Evolutionary conservation across 345 rosid genomes (phyloP).

Genomic region (Heritiera littoralis): DNA sequence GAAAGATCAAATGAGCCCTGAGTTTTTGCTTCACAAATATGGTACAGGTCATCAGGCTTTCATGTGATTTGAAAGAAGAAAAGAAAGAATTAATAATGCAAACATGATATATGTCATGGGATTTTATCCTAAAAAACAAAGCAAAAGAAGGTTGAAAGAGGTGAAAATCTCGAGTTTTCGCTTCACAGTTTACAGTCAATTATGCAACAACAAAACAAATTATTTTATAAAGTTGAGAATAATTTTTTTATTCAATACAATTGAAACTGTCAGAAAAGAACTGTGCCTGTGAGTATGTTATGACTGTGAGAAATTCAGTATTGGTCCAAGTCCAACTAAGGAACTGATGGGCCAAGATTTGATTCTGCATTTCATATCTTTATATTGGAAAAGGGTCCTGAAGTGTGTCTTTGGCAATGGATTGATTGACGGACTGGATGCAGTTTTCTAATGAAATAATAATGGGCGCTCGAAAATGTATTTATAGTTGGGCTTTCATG

Average conservation of each 20-base stretch:
- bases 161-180: neutral
- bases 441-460: neutral
- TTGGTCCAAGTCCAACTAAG: too few species aligned
- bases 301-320: too few species aligned
- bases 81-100: too few species aligned
- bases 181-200: neutral
- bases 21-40: constrained; percentile 24
- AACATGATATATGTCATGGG: neutral
- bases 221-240: neutral
- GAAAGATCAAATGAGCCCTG: neutral
- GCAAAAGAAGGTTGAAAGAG: neutral
- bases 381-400: neutral
- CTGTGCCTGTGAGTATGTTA: too few species aligned
- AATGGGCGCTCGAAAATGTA: neutral
- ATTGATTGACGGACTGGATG: neutral
- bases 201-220: neutral
- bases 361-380: too few species aligned
- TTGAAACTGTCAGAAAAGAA: neutral
- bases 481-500: neutral
- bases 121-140: neutral
- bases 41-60: neutral
- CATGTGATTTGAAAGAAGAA: neutral
- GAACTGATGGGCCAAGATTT: too few species aligned
- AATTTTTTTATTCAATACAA: neutral
- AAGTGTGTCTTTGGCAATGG: neutral